Base-by-base conservation (phyloP, 2,329 filamentous ascomycete species). In the Aphanocladium album region DNA sequence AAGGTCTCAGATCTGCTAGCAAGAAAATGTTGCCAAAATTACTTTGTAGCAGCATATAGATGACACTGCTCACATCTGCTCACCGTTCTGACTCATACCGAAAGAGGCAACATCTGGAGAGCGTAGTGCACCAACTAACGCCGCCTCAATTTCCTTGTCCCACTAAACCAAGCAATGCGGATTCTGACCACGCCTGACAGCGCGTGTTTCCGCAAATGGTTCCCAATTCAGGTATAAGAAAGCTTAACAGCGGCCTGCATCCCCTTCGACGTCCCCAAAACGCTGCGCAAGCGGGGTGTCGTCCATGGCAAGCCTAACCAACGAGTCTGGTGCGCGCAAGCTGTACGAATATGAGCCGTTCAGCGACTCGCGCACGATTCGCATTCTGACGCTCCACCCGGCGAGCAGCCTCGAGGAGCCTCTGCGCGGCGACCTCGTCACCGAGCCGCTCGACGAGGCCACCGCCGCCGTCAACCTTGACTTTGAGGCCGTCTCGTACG, bases 401-500 rank as follows among this genome's bases (percentile, higher is more conserved):
- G 55, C 55, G n/a, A 33, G 16, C 30, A 21, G 21, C 55, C 30
- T 2, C 21, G 55, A 57, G 6, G 43, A 57, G 33, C 45, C 55
- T 7, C 55, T 57, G 14, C 14, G 45, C 43, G 55, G 55, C 33
- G 16, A 30, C 21, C 33, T 57, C 19, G 50, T 30, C 33, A 30
- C 33, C 6, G 45, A 50, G 55, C 14, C 45, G 8, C 21, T 57
- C 6, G 45, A 39, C 11, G 37, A 27, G 1, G 3, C 37, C 23
- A 16, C 25, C 9, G 17, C n/a, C 5, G 9, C 19, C 16, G 1
- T 21, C 7, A 45, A 30, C 2, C n/a, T 37, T 4, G 43, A 57
- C n/a, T 57, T 57, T 21, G 55, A 57, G 45, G 55, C 55, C 43
- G 45, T 57, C 30, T 57, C 55, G 19, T 57, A 57, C 33, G 55